These are phyloP conservation scores for Acer negundo DNA, from an alignment of 345 rosid genomes.

Conservation along the genomic window DNA sequence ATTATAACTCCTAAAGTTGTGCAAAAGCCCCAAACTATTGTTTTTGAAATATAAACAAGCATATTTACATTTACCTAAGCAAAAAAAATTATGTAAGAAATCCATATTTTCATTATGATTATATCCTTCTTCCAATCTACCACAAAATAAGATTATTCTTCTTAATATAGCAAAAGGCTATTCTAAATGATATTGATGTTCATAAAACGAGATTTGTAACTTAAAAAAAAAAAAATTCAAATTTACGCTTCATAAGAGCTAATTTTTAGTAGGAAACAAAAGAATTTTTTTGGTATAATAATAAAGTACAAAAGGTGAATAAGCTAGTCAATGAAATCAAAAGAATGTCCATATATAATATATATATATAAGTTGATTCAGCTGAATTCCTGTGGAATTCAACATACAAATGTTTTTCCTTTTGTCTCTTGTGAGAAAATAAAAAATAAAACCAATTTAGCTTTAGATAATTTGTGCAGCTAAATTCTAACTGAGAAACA, in stretches of 20 bases:
- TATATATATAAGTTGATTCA: not conserved
- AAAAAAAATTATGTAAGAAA: not conserved
- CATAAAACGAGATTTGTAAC: not conserved
- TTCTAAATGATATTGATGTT: not conserved
- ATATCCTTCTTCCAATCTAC: not conserved
- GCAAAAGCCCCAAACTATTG: not conserved
- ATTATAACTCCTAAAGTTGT: not conserved
- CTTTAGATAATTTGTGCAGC: not conserved
- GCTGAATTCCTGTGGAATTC: not conserved
- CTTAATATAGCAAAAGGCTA: not conserved
- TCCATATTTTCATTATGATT: not conserved
- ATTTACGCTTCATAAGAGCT: not conserved
- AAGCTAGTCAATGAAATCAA: not conserved
- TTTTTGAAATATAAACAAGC: not conserved
- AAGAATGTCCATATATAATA: not conserved
- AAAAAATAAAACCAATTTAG: not conserved
- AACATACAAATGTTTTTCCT: not conserved
- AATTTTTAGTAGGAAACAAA: too few species aligned
- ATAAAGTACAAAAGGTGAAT: not conserved
- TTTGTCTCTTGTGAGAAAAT: not conserved
- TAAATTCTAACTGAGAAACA: not conserved
- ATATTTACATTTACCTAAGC: not conserved
- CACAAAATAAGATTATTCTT: not conserved
- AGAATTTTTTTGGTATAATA: too few species aligned
- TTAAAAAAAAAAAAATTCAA: not conserved